Evolutionary conservation across 2,329 filamentous ascomycete genomes (phyloP), one percentile per base, ranked within the genome.

Genomic region (Aspergillus candidus): DNA sequence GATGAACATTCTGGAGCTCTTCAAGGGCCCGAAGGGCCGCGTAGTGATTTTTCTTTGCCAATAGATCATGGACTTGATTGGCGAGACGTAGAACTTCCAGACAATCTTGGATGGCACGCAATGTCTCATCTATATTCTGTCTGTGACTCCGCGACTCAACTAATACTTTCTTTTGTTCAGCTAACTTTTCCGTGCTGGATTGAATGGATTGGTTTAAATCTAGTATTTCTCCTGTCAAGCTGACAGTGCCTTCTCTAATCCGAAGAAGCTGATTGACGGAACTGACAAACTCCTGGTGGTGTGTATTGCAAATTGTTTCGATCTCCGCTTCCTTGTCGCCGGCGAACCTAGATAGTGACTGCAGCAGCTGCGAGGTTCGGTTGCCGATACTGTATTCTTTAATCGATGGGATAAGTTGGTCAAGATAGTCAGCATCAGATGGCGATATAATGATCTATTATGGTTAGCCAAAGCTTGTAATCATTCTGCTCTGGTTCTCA

Each of bases 121-220:
- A 88, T 10, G 90, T 88, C 58, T 98, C 91, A 51, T 94, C 87
- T 47, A 98, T 94, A 57, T 98, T 98, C 64, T 96, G 90, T 10
- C 91, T 83, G 36, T 97, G 86, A 22, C 86, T 84, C 40, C 90
- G 83, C 4, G 90, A 96, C 59, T 97, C 89, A 18, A 98, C 93
- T 29, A 98, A 74, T 2, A 86, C 86, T 65, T 90, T 90, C 70
- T 98, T 98, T 69, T 97, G 91, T 60, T 88, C 86, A 0, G 91
- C 91, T 31, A 98, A 75, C 65, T 89, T 90, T 71, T 97, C 89
- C 0, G 93, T 97, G 62, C 90, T 97, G 37, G 84, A 78, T 69
- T 97, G 91, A 43, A 98, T 97, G 6, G 89, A 94, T 65, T 94
- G 86, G 60, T 95, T 97, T 45, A 98, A 76, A 55, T 88, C 81